Evolutionary conservation across 148 eudicot genomes (phyloP).

Genomic region (Nyssa sinensis): DNA sequence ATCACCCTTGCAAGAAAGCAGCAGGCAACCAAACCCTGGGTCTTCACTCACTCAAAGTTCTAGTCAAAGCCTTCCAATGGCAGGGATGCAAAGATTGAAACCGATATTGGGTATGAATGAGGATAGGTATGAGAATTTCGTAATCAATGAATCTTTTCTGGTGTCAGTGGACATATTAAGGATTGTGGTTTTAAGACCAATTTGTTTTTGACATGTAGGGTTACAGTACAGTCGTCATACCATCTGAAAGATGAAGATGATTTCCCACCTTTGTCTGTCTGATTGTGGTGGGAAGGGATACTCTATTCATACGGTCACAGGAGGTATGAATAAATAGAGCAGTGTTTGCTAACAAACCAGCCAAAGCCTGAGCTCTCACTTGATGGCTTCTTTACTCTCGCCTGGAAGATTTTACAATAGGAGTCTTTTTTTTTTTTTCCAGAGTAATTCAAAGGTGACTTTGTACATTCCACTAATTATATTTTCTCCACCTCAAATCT

Average conservation of each 20-base stretch:
- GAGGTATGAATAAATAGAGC: slow-evolving; percentile 6
- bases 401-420: neutral
- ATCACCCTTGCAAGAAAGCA: slow-evolving; percentile 24
- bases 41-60: slow-evolving; percentile 18
- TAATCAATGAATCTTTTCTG: neutral
- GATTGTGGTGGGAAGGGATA: slow-evolving; percentile 23
- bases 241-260: slow-evolving; percentile 82
- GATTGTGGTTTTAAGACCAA: slow-evolving; percentile 11
- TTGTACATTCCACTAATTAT: slow-evolving; percentile 12
- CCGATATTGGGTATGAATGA: slow-evolving; percentile 23
- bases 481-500: slow-evolving; percentile 1
- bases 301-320: slow-evolving; percentile 3
- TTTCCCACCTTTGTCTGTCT: slow-evolving; percentile 77
- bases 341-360: slow-evolving; percentile 12
- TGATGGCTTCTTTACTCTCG: neutral
- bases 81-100: slow-evolving; percentile 27
- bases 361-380: slow-evolving; percentile 1
- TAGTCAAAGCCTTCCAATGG: neutral
- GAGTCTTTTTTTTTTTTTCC: neutral
- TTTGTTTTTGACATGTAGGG: slow-evolving; percentile 45
- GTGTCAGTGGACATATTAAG: neutral
- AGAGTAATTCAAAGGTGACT: neutral
- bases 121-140: slow-evolving; percentile 31
- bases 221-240: slow-evolving; percentile 44
- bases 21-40: slow-evolving; percentile 22